These are phyloP conservation scores for Brassica incana DNA, from an alignment of 345 rosid species.

Conservation along the genomic window DNA sequence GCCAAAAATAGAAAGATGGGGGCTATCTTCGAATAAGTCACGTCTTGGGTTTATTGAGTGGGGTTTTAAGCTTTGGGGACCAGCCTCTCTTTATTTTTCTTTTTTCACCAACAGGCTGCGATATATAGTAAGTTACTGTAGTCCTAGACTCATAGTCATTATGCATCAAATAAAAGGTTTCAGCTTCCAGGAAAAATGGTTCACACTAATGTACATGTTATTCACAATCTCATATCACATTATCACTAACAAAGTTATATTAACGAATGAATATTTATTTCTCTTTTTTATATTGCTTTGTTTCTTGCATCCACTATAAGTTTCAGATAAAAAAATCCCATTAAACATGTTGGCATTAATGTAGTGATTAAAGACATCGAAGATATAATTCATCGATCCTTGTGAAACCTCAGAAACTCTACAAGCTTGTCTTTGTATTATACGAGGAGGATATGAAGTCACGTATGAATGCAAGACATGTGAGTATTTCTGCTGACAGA, in stretches of 20 bases:
- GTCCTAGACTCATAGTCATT: constrained; percentile 23
- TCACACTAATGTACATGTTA: background rate
- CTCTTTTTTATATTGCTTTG: background rate
- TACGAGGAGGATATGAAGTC: background rate
- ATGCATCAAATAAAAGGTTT: constrained; percentile 20
- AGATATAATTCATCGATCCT: background rate
- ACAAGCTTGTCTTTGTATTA: background rate
- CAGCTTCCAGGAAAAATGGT: background rate
- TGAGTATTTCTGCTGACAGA: background rate
- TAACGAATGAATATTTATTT: background rate
- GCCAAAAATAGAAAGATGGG: constrained; percentile 37
- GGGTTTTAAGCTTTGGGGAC: constrained; percentile 33
- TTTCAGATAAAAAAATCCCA: background rate
- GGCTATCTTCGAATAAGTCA: constrained; percentile 35
- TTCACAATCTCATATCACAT: background rate
- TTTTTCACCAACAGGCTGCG: background rate
- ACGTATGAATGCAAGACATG: background rate
- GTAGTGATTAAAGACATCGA: background rate
- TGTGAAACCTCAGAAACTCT: background rate
- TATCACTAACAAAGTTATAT: background rate
- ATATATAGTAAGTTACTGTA: constrained; percentile 31
- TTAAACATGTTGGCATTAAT: background rate
- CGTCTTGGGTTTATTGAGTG: constrained; percentile 32
- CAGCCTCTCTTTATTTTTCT: background rate
- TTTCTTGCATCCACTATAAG: background rate